Percentiles rank a stretch among this genome's conserved stretches.
Conservation (phyloP, 2,329 filamentous ascomycete species). For the Capronia coronata region DNA sequence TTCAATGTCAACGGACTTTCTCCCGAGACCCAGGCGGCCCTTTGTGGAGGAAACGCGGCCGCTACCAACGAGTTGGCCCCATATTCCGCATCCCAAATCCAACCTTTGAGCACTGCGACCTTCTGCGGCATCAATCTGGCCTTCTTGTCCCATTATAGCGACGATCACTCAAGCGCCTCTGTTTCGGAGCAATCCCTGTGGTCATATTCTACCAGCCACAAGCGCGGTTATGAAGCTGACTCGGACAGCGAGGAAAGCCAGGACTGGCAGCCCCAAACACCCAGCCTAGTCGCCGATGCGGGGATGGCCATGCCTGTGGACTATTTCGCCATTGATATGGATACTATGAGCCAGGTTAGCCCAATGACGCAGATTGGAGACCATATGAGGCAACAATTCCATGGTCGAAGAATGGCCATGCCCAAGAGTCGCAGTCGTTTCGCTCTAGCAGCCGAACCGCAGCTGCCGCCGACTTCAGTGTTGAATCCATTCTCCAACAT, state of each 20-base stretch:
- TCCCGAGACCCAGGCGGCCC: conserved; percentile 26
- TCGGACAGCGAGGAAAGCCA: conserved; percentile 36
- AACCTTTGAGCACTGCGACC: conserved; percentile 42
- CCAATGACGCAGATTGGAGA: conserved; percentile 20
- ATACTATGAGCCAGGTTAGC: conserved; percentile 25
- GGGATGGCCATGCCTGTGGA: conserved; percentile 24
- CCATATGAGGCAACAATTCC: conserved; percentile 5
- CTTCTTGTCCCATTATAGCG: conserved; percentile 33
- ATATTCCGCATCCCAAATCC: conserved; percentile 46
- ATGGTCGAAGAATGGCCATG: conserved; percentile 25
- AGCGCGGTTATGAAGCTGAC: conserved; percentile 39
- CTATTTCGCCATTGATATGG: conserved; percentile 27
- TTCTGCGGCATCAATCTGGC: conserved; percentile 25
- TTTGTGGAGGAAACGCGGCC: conserved; percentile 10
- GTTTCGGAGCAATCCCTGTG: conserved; percentile 35
- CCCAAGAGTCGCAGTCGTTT: conserved; percentile 20
- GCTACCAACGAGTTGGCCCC: conserved; percentile 13
- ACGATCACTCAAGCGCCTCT: conserved; percentile 37
- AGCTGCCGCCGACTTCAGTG: conserved; percentile 16
- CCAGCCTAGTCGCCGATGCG: conserved; percentile 22
- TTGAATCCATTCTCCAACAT: conserved; percentile 26
- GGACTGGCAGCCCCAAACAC: conserved; percentile 25
- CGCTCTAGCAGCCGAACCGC: conserved; percentile 8
- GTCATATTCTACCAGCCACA: conserved; percentile 34
- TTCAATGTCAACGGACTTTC: conserved; percentile 24